Base-by-base conservation (phyloP, 2,329 filamentous ascomycete species). In the Geosmithia flava region DNA sequence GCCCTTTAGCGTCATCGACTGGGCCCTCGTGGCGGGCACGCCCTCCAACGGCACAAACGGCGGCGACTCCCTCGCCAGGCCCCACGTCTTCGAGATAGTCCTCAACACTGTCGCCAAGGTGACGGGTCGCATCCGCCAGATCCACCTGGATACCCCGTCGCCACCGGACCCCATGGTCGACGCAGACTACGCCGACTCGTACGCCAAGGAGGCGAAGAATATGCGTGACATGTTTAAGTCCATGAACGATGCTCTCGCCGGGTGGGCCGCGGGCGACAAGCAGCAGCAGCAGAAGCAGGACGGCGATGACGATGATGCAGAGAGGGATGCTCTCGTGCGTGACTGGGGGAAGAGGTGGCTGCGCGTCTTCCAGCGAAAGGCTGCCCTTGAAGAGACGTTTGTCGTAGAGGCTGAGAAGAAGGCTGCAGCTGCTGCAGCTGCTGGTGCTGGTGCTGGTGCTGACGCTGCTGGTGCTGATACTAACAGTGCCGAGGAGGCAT, bases 31-130 rank as follows among this genome's bases (percentile, higher is more conserved):
- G 30, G 80, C 60, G n/a, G 60, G 57, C 45, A 62, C 64, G 17
- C 66, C 87, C 52, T 72, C 65, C n/a, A 61, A 61, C 42, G 68
- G 68, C 41, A 62, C 64, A 10, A 64, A 66, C 37, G 78, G 80
- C 2, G 85, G 85, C 45, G 75, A 77, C 42, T 75, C 78, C 3
- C 78, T 98, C 13, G 79, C 84, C 11, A 77, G 85, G 55, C 72
- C 82, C 7, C 83, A 91, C 67, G 74, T 94, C 10, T 96, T 88
- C 62, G 93, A 98, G 69, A 84, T 97, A 68, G 82, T 97, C 16
- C 81, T 83, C 52, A 85, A 85, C 55, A 97, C 93, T 0, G 83
- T 96, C 47, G 76, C 81, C 59, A 97, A 98, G 68, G 91, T 97
- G 45, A 90, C 88, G 1, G 83, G 82, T 53, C 85, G 90, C 29